A percentile compares a stretch with the other conserved stretches of the same genome.
These are phyloP conservation scores for Vitis hybrid DNA, from an alignment of 177 flowering plant genomes.

Conservation along the genomic window DNA sequence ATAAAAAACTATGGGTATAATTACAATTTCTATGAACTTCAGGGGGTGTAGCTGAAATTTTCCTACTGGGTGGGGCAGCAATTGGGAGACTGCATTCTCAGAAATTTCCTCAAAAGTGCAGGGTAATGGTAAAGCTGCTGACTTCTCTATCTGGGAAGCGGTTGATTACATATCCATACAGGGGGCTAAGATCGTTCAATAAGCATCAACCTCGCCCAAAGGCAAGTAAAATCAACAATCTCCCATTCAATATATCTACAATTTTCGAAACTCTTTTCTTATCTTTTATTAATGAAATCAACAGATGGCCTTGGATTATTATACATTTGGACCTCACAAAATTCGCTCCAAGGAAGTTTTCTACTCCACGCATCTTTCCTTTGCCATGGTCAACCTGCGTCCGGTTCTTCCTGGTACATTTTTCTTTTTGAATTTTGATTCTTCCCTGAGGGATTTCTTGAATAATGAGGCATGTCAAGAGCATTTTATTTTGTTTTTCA, in stretches of 20 bases:
- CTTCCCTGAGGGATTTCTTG: neutral
- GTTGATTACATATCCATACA: too few relatives aligned
- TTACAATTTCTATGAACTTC: too few relatives aligned
- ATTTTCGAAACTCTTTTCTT: neutral
- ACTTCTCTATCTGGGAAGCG: too few relatives aligned
- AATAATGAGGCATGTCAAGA: neutral
- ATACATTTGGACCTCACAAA: slow-evolving; percentile 63
- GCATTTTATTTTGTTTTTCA: neutral
- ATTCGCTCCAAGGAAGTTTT: slow-evolving; percentile 62
- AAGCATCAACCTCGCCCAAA: neutral
- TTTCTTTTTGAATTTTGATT: neutral
- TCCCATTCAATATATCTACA: neutral
- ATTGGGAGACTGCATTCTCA: too few relatives aligned
- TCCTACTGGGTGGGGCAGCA: too few relatives aligned
- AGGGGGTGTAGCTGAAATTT: too few relatives aligned
- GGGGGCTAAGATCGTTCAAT: too few relatives aligned
- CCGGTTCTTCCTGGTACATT: slow-evolving; percentile 74
- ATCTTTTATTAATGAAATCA: neutral
- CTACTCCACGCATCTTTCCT: slow-evolving; percentile 63
- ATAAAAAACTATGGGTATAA: too few relatives aligned
- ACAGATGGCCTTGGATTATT: slow-evolving; percentile 48
- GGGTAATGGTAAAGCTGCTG: too few relatives aligned
- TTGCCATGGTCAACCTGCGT: slow-evolving; percentile 76
- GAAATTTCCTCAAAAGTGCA: too few relatives aligned
- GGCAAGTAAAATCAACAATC: neutral